Percentiles rank a stretch among this genome's conserved stretches.
Conservation (phyloP, 2,329 filamentous ascomycete genomes). For the Exophiala mesophila region DNA sequence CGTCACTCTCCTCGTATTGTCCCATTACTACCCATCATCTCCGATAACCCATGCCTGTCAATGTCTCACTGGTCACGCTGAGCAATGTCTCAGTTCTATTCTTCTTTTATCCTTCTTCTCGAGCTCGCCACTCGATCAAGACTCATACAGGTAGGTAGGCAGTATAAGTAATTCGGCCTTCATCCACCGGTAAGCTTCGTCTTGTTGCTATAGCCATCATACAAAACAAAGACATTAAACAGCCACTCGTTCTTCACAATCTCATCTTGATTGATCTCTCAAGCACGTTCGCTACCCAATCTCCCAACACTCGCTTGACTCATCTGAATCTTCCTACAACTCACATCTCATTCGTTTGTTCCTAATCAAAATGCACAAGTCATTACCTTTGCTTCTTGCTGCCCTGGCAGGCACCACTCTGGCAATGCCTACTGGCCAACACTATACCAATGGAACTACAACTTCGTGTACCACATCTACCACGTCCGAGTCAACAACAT, state of each 20-base stretch:
- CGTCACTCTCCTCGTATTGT: too few relatives aligned
- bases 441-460: constrained; percentile 8
- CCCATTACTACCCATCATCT: too few relatives aligned
- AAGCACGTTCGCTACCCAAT: not conserved
- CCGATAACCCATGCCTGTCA: constrained; percentile 13
- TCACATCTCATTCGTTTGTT: constrained; percentile 1
- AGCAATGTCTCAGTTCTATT: not conserved
- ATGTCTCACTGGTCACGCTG: constrained; percentile 9
- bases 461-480: constrained; percentile 8
- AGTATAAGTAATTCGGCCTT: constrained; percentile 13
- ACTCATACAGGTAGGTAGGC: too few relatives aligned
- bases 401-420: constrained; percentile 25
- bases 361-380: constrained; percentile 13
- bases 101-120: too few relatives aligned
- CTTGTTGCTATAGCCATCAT: not conserved
- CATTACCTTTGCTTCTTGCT: constrained; percentile 18
- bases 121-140: not conserved
- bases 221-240: constrained; percentile 5
- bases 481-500: constrained; percentile 5
- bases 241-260: not conserved
- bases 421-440: constrained; percentile 22
- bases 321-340: not conserved
- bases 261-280: too few relatives aligned
- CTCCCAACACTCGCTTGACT: not conserved
- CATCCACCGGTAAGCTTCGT: constrained; percentile 7